Evolutionary conservation across 306 rosid genomes (phyloP), one percentile per base, ranked within the genome.

Genomic region (Dalbergia oliveri): DNA sequence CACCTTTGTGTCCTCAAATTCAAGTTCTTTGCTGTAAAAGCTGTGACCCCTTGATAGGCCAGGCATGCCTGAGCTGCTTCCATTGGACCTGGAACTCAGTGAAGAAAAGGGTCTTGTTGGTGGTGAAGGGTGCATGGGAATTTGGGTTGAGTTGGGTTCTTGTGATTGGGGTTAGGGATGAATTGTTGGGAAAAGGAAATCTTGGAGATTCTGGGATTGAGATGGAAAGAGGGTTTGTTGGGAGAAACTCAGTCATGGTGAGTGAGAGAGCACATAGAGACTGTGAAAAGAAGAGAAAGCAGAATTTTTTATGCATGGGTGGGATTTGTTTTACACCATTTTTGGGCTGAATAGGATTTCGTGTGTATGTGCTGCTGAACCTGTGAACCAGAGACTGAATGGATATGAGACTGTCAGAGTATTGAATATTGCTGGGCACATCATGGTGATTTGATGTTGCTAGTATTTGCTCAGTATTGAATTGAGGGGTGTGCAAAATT

Each of bases 1-100:
- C 3, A 57, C 80, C 39, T 68, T 78, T 66, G 73, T 51, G 65
- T 87, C 95, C 76, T 86, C 80, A 33, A 90, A 87, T 66, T 87
- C 84, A 57, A 90, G 84, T 50, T 94, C 88, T 54, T 16, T 54
- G 12, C 76, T 31, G 15, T 43, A 79, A 67, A 86, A 78, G 65
- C 75, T 80, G 5, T 69, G 33, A 26, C 79, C 86, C 4, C 45
- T 72, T 19, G 88, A 65, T 65, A 79, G 58, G 8, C 64, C 80
- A 45, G 65, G 23, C 44, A 50, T 45, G 60, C 71, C 44, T 12
- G 76, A 41, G 61, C 31, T 4, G n/a, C 41, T 84, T 71, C 83
- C 75, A 4, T 65, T 62, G 18, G 67, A 33, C 41, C 76, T 80
- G 49, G 83, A 82, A 77, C 74, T 18, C n/a, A 78, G 54, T 1